Conservation (phyloP, 2,329 filamentous ascomycete genomes). For the Trichoderma afroharzianum region DNA sequence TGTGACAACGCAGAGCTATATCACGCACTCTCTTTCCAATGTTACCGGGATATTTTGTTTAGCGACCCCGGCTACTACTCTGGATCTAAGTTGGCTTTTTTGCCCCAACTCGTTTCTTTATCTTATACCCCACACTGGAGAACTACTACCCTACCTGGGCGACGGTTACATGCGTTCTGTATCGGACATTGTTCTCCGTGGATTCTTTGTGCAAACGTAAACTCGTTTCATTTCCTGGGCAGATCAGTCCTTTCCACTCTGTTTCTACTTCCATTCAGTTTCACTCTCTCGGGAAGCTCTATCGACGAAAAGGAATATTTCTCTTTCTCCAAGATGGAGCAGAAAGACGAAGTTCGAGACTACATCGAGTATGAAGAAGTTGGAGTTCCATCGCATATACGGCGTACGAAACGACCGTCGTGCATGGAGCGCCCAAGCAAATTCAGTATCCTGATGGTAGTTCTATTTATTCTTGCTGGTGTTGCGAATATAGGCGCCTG, state of each 20-base stretch:
- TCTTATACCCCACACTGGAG: background rate
- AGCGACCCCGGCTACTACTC: background rate
- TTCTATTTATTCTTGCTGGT: background rate
- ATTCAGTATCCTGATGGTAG: background rate
- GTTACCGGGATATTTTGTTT: background rate
- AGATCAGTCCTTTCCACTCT: background rate
- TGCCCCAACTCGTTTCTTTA: background rate
- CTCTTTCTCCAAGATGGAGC: background rate
- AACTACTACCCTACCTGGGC: background rate
- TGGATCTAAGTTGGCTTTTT: background rate
- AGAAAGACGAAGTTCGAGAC: background rate
- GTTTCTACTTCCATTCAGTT: background rate
- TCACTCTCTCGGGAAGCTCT: background rate
- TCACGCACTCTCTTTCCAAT: background rate
- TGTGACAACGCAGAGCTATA: background rate
- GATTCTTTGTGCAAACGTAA: background rate
- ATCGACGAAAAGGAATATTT: background rate
- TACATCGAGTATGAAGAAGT: constrained; percentile 4
- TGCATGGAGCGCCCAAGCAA: background rate
- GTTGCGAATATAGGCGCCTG: background rate
- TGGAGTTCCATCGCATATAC: background rate
- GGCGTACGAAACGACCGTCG: background rate
- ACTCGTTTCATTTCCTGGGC: background rate
- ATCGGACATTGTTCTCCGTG: background rate
- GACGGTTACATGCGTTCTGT: background rate